Evolutionary conservation across 2,329 filamentous ascomycete genomes (phyloP), one percentile per base, ranked within the genome.

Genomic region (Epichloe coenophiala): DNA sequence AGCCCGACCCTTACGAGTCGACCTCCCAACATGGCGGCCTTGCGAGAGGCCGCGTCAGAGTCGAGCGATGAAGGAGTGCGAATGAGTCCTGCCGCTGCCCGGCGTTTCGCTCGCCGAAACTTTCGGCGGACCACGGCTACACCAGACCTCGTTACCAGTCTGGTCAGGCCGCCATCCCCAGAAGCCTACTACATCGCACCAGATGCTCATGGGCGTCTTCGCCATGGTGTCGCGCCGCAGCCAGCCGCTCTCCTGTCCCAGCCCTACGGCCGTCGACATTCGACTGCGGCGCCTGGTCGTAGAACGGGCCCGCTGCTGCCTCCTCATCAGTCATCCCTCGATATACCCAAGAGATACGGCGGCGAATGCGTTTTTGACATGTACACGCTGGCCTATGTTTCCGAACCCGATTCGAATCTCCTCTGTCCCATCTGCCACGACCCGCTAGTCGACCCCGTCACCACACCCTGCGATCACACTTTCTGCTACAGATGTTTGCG

Each of bases 381-480:
- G 59, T 68, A 70, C 53, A 63, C 67, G 3, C 63, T 76, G 54
- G 66, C 65, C 11, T 75, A 75, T 56, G 65, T 69, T 51, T 56
- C 59, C 42, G 70, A 67, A 17, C 59, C 65, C 37, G 74, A 77
- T 56, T 64, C 71, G 51, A 75, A 73, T 45, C 62, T 76, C 12
- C 65, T 78, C 50, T 74, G 71, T 47, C 74, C 75, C 3, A 75
- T 79, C 53, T 84, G 81, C 65, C 77, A 77, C 57, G 72, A 78
- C 11, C 76, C 81, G 3, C 71, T 84, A 41, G 67, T 83, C 45
- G 70, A 76, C 13, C 80, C 81, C 0, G 70, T 80, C 45, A 80
- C 80, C 41, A 83, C 80, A 1, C 67, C 68, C 7, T 84, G 81
- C 63, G 77, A 81, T 52, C 81, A 84, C 61, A 80, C 78, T 12